Evolutionary conservation across 371 early-diverging fungal species (phyloP).

Genomic region (Actinomortierella ambigua): DNA sequence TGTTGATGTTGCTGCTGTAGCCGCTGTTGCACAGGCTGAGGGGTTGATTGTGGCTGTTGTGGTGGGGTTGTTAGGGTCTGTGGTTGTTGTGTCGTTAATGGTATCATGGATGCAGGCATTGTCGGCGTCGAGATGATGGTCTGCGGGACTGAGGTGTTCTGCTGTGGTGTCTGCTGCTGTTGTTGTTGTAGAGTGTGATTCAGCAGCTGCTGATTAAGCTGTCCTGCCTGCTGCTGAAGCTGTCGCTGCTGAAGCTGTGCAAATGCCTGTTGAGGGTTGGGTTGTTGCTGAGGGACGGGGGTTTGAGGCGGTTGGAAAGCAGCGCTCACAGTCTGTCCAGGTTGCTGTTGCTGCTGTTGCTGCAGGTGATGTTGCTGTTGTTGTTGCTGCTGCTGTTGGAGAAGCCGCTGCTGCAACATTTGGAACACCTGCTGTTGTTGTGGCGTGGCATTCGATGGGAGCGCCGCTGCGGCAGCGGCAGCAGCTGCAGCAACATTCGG

Average conservation of each 20-base stretch:
- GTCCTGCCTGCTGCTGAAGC: conserved; percentile 15
- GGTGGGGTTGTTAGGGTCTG: conserved; percentile 11
- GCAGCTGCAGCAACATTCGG: conserved; percentile 26
- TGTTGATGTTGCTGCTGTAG: conserved; percentile 15
- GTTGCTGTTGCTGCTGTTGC: conserved; percentile 22
- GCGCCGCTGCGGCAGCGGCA: conserved; percentile 8
- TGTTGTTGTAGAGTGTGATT: conserved; percentile 3
- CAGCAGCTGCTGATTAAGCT: conserved; percentile 1
- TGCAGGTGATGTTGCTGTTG: conserved; percentile 15
- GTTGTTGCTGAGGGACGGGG: conserved; percentile 18
- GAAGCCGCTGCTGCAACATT: conserved; percentile 23
- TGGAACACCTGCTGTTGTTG: conserved; percentile 24
- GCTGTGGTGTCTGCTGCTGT: conserved; percentile 4
- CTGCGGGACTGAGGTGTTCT: too few species aligned
- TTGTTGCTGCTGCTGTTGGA: conserved; percentile 9
- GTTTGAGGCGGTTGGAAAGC: conserved; percentile 11
- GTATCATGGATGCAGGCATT: too few species aligned
- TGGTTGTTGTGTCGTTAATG: conserved; percentile 4
- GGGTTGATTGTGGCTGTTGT: background rate
- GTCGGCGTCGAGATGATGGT: too few species aligned
- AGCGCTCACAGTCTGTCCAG: conserved; percentile 4
- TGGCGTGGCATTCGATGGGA: conserved; percentile 12
- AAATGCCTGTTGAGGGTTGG: conserved; percentile 8
- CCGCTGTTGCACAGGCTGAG: background rate
- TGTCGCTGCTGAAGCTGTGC: conserved; percentile 19